Percentiles rank a stretch among this genome's conserved stretches.
Evolutionary conservation across 2,329 filamentous ascomycete genomes (phyloP).

Genomic region (Pleoardoris graminearum): DNA sequence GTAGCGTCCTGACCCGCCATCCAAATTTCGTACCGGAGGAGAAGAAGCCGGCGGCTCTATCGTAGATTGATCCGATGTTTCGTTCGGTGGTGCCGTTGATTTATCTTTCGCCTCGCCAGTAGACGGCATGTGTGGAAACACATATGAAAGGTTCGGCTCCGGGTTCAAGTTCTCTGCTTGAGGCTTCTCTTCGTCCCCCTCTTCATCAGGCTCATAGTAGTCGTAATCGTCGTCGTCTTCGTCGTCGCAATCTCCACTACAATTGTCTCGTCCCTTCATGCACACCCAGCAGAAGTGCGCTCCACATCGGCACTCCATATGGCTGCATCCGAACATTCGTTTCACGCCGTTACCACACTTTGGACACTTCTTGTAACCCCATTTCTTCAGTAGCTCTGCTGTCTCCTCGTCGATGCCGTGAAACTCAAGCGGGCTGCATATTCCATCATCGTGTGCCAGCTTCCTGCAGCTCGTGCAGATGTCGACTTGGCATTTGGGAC

Average conservation of each 20-base stretch:
- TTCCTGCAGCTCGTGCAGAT: constrained; percentile 53
- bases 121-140: background rate
- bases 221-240: constrained; percentile 28
- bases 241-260: constrained; percentile 25
- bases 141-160: background rate
- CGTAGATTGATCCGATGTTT: too few relatives aligned
- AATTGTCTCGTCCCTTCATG: constrained; percentile 37
- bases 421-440: constrained; percentile 40
- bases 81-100: constrained; percentile 4
- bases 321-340: constrained; percentile 54
- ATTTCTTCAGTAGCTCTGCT: constrained; percentile 45
- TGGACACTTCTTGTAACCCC: constrained; percentile 56
- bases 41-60: constrained; percentile 3
- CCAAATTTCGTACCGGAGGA: constrained; percentile 35
- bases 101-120: constrained; percentile 11
- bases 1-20: constrained; percentile 32
- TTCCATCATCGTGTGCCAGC: constrained; percentile 43
- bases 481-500: constrained; percentile 48
- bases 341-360: constrained; percentile 54
- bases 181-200: constrained; percentile 25
- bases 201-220: constrained; percentile 27
- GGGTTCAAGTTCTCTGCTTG: constrained; percentile 15
- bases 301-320: constrained; percentile 55
- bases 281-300: constrained; percentile 57
- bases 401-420: constrained; percentile 43